Percentiles rank a stretch among this genome's conserved stretches.
These are phyloP conservation scores for Phytomonas francai DNA, from an alignment of 208 protist species.

Conservation along the genomic window DNA sequence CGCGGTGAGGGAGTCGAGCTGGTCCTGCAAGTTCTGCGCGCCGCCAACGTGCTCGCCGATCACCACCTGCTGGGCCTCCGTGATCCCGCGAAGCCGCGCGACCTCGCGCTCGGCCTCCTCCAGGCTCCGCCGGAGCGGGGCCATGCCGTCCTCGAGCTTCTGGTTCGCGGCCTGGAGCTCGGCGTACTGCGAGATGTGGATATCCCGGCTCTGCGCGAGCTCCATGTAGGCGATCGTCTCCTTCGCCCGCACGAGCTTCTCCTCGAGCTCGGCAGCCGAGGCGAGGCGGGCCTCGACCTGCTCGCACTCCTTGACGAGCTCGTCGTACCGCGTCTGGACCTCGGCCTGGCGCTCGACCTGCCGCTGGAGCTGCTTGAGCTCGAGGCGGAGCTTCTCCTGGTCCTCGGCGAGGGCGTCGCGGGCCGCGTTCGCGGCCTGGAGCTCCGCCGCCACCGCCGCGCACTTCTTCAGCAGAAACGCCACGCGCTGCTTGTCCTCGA, in stretches of 20 bases:
- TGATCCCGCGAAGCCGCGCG: constrained; percentile 44
- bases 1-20: constrained; percentile 30
- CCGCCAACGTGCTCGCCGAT: constrained; percentile 45
- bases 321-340: constrained; percentile 36
- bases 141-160: constrained; percentile 63
- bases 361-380: constrained; percentile 44
- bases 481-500: constrained; percentile 77
- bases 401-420: constrained; percentile 41
- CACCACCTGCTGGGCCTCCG: constrained; percentile 55
- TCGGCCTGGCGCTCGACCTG: constrained; percentile 34
- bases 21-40: constrained; percentile 57
- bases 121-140: constrained; percentile 53
- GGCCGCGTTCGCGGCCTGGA: constrained; percentile 19
- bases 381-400: constrained; percentile 30
- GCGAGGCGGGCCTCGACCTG: constrained; percentile 52
- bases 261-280: constrained; percentile 50
- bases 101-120: constrained; percentile 64
- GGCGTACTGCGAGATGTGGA: constrained; percentile 80
- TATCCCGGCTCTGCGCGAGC: constrained; percentile 58
- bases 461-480: constrained; percentile 72
- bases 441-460: constrained; percentile 42
- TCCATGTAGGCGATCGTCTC: constrained; percentile 88
- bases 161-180: constrained; percentile 62
- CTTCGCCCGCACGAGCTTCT: constrained; percentile 76
- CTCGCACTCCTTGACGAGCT: constrained; percentile 37